phyloP scores from a whole-genome alignment of 2,329 filamentous ascomycete genomes.

The Ceratocystis ficicola region DNA sequence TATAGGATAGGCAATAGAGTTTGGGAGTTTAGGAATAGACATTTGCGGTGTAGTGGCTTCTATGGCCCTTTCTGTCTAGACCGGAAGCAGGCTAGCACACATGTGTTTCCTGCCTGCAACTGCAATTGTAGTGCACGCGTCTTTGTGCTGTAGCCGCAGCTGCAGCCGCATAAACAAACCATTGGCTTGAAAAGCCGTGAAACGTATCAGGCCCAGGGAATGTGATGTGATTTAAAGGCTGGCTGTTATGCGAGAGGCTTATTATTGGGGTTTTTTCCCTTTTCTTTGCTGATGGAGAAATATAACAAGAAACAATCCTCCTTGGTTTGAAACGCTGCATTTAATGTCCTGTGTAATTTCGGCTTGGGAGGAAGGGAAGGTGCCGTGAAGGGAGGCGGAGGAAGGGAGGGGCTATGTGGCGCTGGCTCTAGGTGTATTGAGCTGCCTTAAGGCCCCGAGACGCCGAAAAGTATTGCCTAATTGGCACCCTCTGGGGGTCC shows the following conservation, averaged over 20 bases:
- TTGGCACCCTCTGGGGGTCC: too few species aligned
- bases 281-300: background rate
- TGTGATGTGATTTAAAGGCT: background rate
- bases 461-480: too few species aligned
- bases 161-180: slow-evolving; percentile 4
- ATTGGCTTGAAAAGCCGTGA: background rate
- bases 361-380: background rate
- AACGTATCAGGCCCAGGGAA: background rate
- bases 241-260: background rate
- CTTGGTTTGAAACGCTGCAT: slow-evolving; percentile 5
- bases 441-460: too few species aligned
- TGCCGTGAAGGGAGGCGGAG: background rate
- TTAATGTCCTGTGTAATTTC: slow-evolving; percentile 4
- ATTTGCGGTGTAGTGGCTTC: too few species aligned
- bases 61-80: too few species aligned
- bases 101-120: background rate
- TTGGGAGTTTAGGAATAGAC: background rate
- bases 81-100: background rate
- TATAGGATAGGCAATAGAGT: background rate
- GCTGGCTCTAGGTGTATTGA: too few species aligned
- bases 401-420: background rate
- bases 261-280: background rate
- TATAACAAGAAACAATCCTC: slow-evolving; percentile 6
- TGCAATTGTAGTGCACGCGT: background rate
- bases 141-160: background rate